phyloP scores from a whole-genome alignment of 2,329 filamentous ascomycete genomes.

The Knoxdaviesia capensis region DNA sequence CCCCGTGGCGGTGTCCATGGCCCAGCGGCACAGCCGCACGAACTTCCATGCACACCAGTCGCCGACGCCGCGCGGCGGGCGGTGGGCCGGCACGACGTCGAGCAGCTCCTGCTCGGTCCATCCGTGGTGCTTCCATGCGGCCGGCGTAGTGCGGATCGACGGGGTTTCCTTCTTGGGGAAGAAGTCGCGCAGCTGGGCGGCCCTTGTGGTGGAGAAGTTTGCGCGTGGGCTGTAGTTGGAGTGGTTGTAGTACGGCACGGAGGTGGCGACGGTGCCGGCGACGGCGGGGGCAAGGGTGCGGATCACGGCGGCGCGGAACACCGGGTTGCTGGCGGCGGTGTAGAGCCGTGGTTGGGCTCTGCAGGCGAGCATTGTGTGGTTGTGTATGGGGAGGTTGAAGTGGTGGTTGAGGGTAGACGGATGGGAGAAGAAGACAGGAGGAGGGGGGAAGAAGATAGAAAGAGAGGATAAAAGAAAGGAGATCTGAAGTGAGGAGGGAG shows the following conservation, averaged over 20 bases:
- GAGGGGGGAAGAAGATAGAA: too few relatives aligned
- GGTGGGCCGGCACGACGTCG: slow-evolving; percentile 53
- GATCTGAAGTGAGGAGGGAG: too few relatives aligned
- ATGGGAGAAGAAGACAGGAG: too few relatives aligned
- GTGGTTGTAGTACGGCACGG: neutral
- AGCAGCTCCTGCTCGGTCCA: slow-evolving; percentile 69
- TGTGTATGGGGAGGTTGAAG: too few relatives aligned
- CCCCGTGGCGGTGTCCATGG: slow-evolving; percentile 66
- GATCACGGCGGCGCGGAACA: neutral
- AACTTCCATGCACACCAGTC: slow-evolving; percentile 64
- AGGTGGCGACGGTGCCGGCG: neutral
- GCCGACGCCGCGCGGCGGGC: slow-evolving; percentile 48
- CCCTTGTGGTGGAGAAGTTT: slow-evolving; percentile 28
- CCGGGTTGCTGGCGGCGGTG: slow-evolving; percentile 1
- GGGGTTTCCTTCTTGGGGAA: slow-evolving; percentile 41
- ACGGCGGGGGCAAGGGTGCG: neutral
- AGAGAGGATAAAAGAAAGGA: too few relatives aligned
- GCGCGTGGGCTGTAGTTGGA: slow-evolving; percentile 11
- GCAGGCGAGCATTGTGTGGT: slow-evolving; percentile 2
- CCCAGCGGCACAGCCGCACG: slow-evolving; percentile 56
- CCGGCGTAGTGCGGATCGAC: slow-evolving; percentile 39
- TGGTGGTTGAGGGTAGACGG: too few relatives aligned
- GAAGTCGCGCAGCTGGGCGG: slow-evolving; percentile 30
- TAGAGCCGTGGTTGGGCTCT: slow-evolving; percentile 1
- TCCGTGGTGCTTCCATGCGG: slow-evolving; percentile 51